Base-by-base conservation (phyloP, 2,329 filamentous ascomycete genomes). In the Xylaria sp. region DNA sequence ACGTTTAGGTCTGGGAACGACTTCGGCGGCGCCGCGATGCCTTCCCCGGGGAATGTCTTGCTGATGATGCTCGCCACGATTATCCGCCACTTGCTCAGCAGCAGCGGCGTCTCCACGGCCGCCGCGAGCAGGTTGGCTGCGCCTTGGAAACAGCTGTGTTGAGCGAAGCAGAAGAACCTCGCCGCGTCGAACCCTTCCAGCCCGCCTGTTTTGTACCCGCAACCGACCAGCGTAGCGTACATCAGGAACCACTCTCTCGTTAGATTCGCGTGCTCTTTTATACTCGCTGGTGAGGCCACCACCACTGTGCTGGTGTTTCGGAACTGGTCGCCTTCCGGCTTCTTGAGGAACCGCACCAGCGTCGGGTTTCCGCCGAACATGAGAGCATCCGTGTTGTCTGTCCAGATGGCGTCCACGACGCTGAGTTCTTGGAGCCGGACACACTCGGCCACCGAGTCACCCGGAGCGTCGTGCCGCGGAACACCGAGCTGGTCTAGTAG, bases 371-470 rank as follows among this genome's bases (percentile, higher is more conserved):
- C 57, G 38, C 81, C 79, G 52, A 83, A 83, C 77, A 83, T 79
- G 13, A 83, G 72, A 0, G 71, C 70, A 43, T 83, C 80, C 1
- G 76, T 74, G 55, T 83, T 80, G 40, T 82, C 78, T 0, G 77
- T 78, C 77, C 77, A 82, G 1, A 83, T 79, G 6, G 79, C 80
- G 63, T 83, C 81, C 0, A 83, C 79, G 10, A 82, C 59, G 0
- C 77, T 78, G 1, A 76, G 61, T 19, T 70, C 62, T 54, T 83
- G 78, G 8, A 83, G 67, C n/a, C 70, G 70, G 1, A 77, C 79
- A 58, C 81, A 83, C 64, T 83, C 80, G 2, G 78, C 79, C 58
- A 81, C 80, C 0, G 79, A 79, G 65, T 83, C 80, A 2, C 76
- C 80, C 1, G 78, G 80, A 0, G 80, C 81, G 40, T 75, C 70